These are phyloP conservation scores for Aphanocladium album DNA, from an alignment of 2,329 filamentous ascomycete genomes.

Conservation along the genomic window DNA sequence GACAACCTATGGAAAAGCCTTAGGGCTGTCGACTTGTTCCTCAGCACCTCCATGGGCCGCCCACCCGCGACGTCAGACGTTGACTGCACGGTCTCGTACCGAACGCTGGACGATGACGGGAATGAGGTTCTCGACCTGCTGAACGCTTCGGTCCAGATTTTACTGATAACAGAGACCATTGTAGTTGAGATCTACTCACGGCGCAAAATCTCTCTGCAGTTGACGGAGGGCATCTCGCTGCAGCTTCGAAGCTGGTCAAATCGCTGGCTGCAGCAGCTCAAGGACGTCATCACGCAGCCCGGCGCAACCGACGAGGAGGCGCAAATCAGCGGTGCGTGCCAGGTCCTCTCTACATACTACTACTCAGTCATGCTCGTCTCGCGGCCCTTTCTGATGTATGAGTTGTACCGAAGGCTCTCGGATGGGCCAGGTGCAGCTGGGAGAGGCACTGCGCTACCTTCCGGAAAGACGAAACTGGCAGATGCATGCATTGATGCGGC, in stretches of 20 bases:
- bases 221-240: constrained; percentile 49
- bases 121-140: constrained; percentile 41
- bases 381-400: constrained; percentile 52
- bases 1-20: constrained; percentile 52
- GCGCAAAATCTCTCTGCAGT: constrained; percentile 46
- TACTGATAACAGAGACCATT: constrained; percentile 46
- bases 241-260: constrained; percentile 48
- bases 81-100: constrained; percentile 49
- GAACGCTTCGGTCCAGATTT: constrained; percentile 48
- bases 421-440: constrained; percentile 24
- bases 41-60: constrained; percentile 50
- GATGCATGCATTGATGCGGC: constrained; percentile 53
- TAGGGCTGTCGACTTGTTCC: constrained; percentile 46
- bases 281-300: constrained; percentile 29
- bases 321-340: constrained; percentile 42
- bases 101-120: constrained; percentile 28
- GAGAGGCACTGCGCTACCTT: constrained; percentile 23
- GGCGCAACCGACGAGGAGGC: constrained; percentile 20
- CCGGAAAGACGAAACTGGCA: constrained; percentile 45
- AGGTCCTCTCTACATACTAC: constrained; percentile 49
- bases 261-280: constrained; percentile 43
- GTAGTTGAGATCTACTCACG: constrained; percentile 49
- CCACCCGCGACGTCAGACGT: constrained; percentile 49
- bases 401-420: constrained; percentile 41
- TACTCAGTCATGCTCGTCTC: constrained; percentile 55